Base-by-base conservation (phyloP, 305 asterid genomes). In the Coffea humblotiana region DNA sequence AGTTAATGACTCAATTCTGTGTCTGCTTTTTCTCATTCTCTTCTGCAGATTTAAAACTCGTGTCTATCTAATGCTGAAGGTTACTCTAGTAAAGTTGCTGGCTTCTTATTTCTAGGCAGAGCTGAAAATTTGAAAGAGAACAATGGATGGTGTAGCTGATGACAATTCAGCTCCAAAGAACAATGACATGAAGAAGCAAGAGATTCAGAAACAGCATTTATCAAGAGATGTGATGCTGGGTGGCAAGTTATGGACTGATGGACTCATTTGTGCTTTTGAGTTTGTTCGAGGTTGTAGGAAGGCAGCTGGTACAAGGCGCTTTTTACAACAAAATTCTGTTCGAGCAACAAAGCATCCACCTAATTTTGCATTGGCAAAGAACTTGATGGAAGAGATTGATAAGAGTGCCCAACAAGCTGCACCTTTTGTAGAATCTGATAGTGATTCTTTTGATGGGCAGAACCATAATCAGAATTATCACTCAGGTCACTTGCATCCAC, bases 201-300 rank as follows among this genome's bases (percentile, higher is more conserved):
- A 85, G 82, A 80, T 73, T 82, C 78, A 79, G 27, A 79, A 79
- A 78, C 81, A 77, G 12, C 90, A 87, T 37, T 56, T 82, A 25
- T 84, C 82, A 29, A 86, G 86, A 82, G 90, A 87, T 84, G 85
- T 83, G 68, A 77, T 71, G 78, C 71, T 77, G 71, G 88, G 87
- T 56, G 69, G 81, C 60, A 88, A 87, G 71, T 79, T 87, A 25
- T 90, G 91, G 91, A 79, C 81, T 43, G 87, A 85, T 47, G 91
- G 93, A 37, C 88, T 90, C 35, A 85, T 90, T 75, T 90, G 91
- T 83, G 93, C 93, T 60, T 90, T 88, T 75, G 91, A 88, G 81
- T 87, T 83, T 72, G 40, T 85, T 61, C 83, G 88, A 78, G 85
- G 84, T 76, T 77, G 40, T 71, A 76, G 64, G 82, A 89, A 82